These are phyloP conservation scores for Senna tora DNA, from an alignment of 306 rosid species.

Conservation along the genomic window DNA sequence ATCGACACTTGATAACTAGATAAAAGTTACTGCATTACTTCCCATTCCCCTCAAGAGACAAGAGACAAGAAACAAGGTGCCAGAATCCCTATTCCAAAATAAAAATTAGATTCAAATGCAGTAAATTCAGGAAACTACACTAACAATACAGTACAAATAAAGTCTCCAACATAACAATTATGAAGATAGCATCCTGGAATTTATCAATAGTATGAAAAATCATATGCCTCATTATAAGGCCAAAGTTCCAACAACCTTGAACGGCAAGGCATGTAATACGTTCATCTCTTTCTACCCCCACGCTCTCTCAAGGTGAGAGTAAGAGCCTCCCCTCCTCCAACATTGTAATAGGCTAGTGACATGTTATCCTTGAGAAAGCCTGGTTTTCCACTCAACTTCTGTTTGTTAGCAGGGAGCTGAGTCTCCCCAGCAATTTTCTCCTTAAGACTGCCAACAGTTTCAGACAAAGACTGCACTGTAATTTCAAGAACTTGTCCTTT, in stretches of 20 bases:
- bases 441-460: constrained; percentile 85
- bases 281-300: constrained; percentile 97
- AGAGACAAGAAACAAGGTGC: constrained; percentile 31
- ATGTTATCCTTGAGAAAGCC: constrained; percentile 96
- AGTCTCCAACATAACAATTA: constrained; percentile 30
- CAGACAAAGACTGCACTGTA: constrained; percentile 76
- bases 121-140: constrained; percentile 2
- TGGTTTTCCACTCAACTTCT: constrained; percentile 93
- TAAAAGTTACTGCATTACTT: constrained; percentile 34
- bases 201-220: constrained; percentile 40
- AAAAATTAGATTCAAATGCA: constrained; percentile 35
- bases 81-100: constrained; percentile 42
- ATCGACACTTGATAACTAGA: constrained; percentile 15
- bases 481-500: constrained; percentile 85
- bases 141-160: constrained; percentile 19
- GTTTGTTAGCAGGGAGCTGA: constrained; percentile 97
- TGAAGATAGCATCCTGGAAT: constrained; percentile 16
- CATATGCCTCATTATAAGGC: constrained; percentile 42
- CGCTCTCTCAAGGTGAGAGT: constrained; percentile 87
- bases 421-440: constrained; percentile 97
- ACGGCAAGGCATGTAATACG: constrained; percentile 27
- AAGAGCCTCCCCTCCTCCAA: constrained; percentile 78
- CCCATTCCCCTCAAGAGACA: constrained; percentile 39
- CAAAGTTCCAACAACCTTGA: constrained; percentile 53
- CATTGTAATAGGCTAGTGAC: constrained; percentile 89